Conservation (phyloP, 805 yeast species). For the Pichia phayaonensis region DNA sequence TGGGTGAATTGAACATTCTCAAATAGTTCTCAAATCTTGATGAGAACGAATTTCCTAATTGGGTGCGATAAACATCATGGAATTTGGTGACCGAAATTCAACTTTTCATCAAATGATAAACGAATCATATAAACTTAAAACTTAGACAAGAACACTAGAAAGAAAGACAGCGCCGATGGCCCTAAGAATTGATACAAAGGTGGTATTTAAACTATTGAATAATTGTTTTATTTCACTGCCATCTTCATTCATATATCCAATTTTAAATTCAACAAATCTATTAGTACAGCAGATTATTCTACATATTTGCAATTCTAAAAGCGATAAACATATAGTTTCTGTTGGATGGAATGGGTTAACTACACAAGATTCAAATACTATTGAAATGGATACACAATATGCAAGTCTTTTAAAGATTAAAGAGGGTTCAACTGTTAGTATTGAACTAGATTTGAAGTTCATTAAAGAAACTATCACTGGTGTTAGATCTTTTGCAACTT, state of each 20-base stretch:
- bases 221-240: constrained; percentile 34
- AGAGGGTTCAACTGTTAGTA: constrained; percentile 34
- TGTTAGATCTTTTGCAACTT: constrained; percentile 32
- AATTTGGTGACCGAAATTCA: background rate
- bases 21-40: background rate
- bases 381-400: constrained; percentile 65
- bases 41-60: background rate
- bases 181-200: constrained; percentile 14
- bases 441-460: constrained; percentile 39
- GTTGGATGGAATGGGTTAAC: constrained; percentile 29
- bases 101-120: background rate
- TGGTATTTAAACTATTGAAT: constrained; percentile 18
- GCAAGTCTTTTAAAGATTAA: constrained; percentile 43
- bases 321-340: constrained; percentile 13
- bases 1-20: too few species aligned
- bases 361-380: constrained; percentile 10
- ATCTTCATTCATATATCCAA: constrained; percentile 27
- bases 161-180: background rate
- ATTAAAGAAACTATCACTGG: constrained; percentile 13
- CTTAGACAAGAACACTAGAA: background rate
- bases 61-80: background rate
- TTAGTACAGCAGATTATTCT: constrained; percentile 34
- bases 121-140: background rate
- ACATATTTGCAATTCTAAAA: constrained; percentile 20
- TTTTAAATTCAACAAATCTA: constrained; percentile 30